Base-by-base conservation (phyloP, 1,284 basidiomycete species). In the Meripilus lineatus region DNA sequence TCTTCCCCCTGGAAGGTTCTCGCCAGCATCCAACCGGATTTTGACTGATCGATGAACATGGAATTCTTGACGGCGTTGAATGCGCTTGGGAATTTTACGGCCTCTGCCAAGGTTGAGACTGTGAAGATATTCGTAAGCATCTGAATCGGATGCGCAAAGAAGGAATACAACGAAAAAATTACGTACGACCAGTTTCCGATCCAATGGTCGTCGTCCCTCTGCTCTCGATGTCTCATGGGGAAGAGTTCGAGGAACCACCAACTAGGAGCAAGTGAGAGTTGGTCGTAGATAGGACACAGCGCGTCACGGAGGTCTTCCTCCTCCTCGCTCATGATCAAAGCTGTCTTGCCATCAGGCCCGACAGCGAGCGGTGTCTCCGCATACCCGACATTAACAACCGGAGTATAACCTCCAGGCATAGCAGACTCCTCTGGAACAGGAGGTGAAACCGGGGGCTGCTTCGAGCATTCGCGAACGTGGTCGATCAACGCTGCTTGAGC, bases 21-120 rank as follows among this genome's bases (percentile, higher is more conserved):
- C 55, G 17, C 22, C 26, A 20, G 71, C 68, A 40, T 74, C 53
- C 61, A 60, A 43, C 63, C 79, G 70, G 28, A 71, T 58, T 53
- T 73, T 70, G 28, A 82, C 79, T 8, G 69, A 64, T 4, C 76
- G 63, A 48, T 82, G 80, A 1, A 81, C 51, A 46, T 70, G 61
- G 44, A 75, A 59, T 0, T 51, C 51, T 1, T 45, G 38, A 18
- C 22, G 36, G 13, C 40, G 18, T 21, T 45, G 43, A 24, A 32
- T 38, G 15, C 32, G 24, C 6, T 22, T 24, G 21, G 43, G 37
- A 32, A 45, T 26, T 17, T 40, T 35, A n/a, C 43, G 43, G n/a
- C 69, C 68, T 2, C 52, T 46, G 2, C 76, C 79, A 32, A 66
- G 48, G 47, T 82, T 79, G 25, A 74, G 17, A 3, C 43, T 45